phyloP scores from a whole-genome alignment of 2,329 filamentous ascomycete species.

The Xylariales sp. region DNA sequence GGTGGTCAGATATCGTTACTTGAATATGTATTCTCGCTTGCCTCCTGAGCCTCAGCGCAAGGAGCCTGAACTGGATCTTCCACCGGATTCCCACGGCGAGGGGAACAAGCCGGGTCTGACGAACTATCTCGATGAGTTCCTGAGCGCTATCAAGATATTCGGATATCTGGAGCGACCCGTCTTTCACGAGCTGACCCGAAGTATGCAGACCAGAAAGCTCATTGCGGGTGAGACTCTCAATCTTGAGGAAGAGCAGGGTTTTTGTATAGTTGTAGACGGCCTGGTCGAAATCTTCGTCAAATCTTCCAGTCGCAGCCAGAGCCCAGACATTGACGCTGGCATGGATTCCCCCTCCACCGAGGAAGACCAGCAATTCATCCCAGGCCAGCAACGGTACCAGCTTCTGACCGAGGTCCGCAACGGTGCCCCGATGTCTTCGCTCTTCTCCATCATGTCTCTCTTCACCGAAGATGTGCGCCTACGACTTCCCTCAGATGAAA shows the following conservation, averaged over 20 bases:
- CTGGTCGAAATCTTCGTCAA: conserved; percentile 98
- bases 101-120: conserved; percentile 85
- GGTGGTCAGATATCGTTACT: conserved; percentile 89
- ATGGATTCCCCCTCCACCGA: conserved; percentile 55
- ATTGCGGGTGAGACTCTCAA: conserved; percentile 94
- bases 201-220: conserved; percentile 96
- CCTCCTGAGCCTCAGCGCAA: conserved; percentile 94
- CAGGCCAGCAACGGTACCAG: conserved; percentile 81
- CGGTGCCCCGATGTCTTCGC: conserved; percentile 93
- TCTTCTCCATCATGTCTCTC: conserved; percentile 94
- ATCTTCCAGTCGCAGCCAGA: conserved; percentile 49
- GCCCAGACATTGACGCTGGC: conserved; percentile 33
- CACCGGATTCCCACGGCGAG: conserved; percentile 86
- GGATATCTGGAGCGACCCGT: conserved; percentile 94
- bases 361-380: conserved; percentile 58
- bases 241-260: conserved; percentile 95
- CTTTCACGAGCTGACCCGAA: conserved; percentile 94
- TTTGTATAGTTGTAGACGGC: conserved; percentile 95
- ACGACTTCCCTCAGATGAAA: conserved; percentile 64
- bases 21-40: conserved; percentile 94
- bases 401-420: conserved; percentile 96
- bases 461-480: conserved; percentile 94
- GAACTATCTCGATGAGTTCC: conserved; percentile 96
- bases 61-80: conserved; percentile 91
- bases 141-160: conserved; percentile 98